Evolutionary conservation across 1,284 basidiomycete species (phyloP), one percentile per base, ranked within the genome.

Genomic region (Singerocomus inundabilis): DNA sequence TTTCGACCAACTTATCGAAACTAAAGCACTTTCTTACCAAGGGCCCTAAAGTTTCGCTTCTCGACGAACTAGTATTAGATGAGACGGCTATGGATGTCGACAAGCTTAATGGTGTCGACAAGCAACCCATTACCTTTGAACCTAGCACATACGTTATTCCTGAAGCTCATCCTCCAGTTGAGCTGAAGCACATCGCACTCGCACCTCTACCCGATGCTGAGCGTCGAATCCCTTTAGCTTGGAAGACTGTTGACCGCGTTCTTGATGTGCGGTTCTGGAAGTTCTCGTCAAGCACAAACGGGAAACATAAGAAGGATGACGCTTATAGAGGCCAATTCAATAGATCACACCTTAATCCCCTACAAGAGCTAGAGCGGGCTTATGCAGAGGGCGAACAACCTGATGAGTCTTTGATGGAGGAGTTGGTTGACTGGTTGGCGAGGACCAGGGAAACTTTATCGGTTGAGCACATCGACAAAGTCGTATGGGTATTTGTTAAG

Each of bases 401-500:
- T 13, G 68, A 72, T 33, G 61, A 70, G 6, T 64, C 72, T 35
- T 60, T 77, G 24, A 74, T 79, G 21, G 79, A 84, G 56, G 80
- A 79, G 1, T 57, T 83, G 10, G 74, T 78, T 9, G 76, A 83
- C 18, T 91, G 83, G 77, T 81, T 88, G 62, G 57, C 61, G 15
- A 70, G 74, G 45, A 75, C 73, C 36, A 67, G 71, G 7, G 49
- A 70, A 28, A 61, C 64, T 18, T 69, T 93, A n/a, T 67, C 64
- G 6, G 65, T 72, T 40, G 69, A 78, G 2, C 76, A 88, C 57
- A 77, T 82, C 16, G 72, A 80, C 25, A 68, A 77, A 36, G 79
- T 93, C 31, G 74, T 84, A n/a, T 91, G 86, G 84, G 79, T 77
- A 8, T 89, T 91, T 63, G 77, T 92, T 57, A 98, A 97, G 69